phyloP scores from a whole-genome alignment of 148 eudicot genomes.

The Rhododendron griersonianum region DNA sequence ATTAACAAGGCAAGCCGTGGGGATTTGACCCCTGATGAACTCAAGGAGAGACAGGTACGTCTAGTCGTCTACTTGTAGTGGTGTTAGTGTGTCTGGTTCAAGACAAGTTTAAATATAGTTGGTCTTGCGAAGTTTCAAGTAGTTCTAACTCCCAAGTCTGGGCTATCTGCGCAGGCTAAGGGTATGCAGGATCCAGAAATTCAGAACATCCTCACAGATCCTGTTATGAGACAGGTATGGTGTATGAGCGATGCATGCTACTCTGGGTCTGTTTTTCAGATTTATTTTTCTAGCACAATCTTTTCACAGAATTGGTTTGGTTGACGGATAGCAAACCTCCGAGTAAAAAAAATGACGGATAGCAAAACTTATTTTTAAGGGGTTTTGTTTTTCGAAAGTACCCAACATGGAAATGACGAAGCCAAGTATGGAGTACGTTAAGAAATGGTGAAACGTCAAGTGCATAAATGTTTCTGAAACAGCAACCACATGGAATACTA shows the following conservation, averaged over 20 bases:
- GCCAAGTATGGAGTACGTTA: not conserved
- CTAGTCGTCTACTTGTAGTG: not conserved
- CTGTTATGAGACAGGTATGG: slow-evolving; percentile 95
- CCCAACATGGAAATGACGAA: no score
- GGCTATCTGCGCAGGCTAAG: slow-evolving; percentile 54
- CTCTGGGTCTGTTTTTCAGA: not conserved
- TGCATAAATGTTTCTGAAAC: not conserved
- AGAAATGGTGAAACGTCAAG: not conserved
- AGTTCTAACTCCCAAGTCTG: not conserved
- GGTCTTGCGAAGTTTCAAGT: not conserved
- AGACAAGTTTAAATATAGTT: not conserved
- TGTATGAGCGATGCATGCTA: not conserved
- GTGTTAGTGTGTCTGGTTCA: not conserved
- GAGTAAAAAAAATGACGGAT: not conserved
- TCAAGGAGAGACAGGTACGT: slow-evolving; percentile 93
- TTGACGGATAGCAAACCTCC: not conserved
- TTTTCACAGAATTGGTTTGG: not conserved
- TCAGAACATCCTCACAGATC: slow-evolving; percentile 87
- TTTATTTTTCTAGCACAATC: not conserved
- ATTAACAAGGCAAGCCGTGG: slow-evolving; percentile 91
- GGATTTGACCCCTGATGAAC: slow-evolving; percentile 82
- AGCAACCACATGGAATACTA: not conserved
- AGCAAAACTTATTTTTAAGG: not conserved
- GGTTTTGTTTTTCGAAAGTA: not conserved
- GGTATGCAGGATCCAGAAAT: slow-evolving; percentile 98